phyloP scores from a whole-genome alignment of 108 stramenopile species.

The Schizochytrium sp. region DNA sequence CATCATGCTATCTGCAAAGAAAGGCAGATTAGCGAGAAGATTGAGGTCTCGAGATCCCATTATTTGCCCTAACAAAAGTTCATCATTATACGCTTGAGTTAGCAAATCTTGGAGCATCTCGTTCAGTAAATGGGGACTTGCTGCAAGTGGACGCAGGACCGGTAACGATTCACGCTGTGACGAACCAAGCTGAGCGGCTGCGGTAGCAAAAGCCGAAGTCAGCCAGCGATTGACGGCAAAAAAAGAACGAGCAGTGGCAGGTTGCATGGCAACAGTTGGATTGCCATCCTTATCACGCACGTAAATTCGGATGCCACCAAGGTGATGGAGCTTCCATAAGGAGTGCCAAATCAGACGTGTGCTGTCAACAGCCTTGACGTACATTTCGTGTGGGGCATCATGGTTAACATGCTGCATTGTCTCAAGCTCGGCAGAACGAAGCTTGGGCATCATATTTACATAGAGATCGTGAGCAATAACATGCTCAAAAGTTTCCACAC shows the following conservation, averaged over 20 bases:
- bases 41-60: background rate
- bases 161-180: constrained; percentile 14
- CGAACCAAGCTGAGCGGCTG: background rate
- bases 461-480: constrained; percentile 18
- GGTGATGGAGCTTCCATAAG: constrained; percentile 49
- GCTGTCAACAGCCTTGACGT: constrained; percentile 48
- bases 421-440: constrained; percentile 26
- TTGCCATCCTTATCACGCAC: constrained; percentile 19
- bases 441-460: constrained; percentile 57
- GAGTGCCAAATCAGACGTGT: constrained; percentile 32
- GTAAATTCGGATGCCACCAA: constrained; percentile 49
- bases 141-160: background rate
- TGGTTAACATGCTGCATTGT: constrained; percentile 48
- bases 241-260: background rate
- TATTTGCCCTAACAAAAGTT: background rate
- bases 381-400: constrained; percentile 40
- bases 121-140: constrained; percentile 6
- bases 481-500: background rate
- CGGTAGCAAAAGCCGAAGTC: constrained; percentile 6
- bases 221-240: constrained; percentile 48
- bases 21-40: background rate
- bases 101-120: constrained; percentile 35
- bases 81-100: background rate
- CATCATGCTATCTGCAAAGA: constrained; percentile 17
- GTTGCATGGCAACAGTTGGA: background rate